phyloP scores from a whole-genome alignment of 2,329 filamentous ascomycete species.

The Pseudodiploospora longispora region DNA sequence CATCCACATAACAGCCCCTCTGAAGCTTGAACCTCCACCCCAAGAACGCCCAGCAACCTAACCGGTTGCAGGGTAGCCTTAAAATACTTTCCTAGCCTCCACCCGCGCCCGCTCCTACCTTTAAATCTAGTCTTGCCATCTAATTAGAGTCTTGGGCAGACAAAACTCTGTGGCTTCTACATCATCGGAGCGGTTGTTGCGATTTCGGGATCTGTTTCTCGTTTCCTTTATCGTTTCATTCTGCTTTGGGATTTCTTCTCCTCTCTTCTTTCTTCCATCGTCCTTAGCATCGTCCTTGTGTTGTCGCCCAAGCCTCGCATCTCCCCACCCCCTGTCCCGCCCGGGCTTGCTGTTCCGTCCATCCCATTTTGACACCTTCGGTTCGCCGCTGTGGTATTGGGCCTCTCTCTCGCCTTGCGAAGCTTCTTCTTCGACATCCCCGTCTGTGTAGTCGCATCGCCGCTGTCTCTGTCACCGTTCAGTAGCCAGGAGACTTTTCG shows the following conservation, averaged over 20 bases:
- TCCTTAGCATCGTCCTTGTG: constrained; percentile 16
- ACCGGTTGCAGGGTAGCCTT: constrained; percentile 6
- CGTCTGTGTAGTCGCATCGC: too few relatives aligned
- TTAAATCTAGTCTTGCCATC: constrained; percentile 7
- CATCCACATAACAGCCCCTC: too few relatives aligned
- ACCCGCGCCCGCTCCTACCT: constrained; percentile 6
- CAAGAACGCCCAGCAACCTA: constrained; percentile 2
- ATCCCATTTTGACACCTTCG: constrained; percentile 2
- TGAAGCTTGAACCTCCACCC: background rate
- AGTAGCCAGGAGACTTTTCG: too few relatives aligned
- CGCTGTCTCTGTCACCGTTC: too few relatives aligned
- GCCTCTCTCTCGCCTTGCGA: too few relatives aligned
- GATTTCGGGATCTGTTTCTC: constrained; percentile 16
- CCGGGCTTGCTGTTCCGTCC: constrained; percentile 6
- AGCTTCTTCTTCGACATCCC: too few relatives aligned
- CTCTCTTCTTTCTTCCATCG: constrained; percentile 11
- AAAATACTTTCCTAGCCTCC: constrained; percentile 4
- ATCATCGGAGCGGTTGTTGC: constrained; percentile 14
- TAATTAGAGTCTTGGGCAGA: constrained; percentile 11
- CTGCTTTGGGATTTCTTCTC: constrained; percentile 12
- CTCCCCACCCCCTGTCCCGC: constrained; percentile 12
- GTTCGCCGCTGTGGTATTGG: too few relatives aligned
- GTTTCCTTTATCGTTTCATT: constrained; percentile 16
- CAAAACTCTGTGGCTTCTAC: constrained; percentile 8
- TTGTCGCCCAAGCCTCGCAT: constrained; percentile 4